Base-by-base conservation (phyloP, 2,329 filamentous ascomycete species). In the Aspergillus texensis region DNA sequence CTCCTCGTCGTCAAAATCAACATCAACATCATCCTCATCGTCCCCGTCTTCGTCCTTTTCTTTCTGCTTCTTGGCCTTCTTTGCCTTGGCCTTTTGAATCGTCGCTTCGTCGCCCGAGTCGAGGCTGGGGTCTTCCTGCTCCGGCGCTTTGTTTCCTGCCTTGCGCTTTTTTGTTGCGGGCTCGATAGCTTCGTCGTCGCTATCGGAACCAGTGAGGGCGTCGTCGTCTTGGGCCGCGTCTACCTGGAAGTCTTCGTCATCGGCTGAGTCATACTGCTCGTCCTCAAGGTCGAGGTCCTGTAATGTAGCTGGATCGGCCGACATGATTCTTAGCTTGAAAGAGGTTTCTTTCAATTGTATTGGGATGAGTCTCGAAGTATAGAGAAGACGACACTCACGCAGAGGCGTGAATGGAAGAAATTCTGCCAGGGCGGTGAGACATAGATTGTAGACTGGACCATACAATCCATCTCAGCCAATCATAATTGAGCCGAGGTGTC, bases 51-150 rank as follows among this genome's bases (percentile, higher is more conserved):
- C 59, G 58, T 72, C 76, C 57, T 72, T 75, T 48, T 72, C 71
- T 59, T 76, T 78, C 69, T 77, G 79, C 46, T 74, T 74, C 67
- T 79, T 83, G 61, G 72, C 62, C 62, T 72, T 75, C 67, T 72
- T 80, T 57, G 75, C 73, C 62, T 79, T 80, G 19, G 78, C 80
- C 65, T 82, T 84, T 60, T 76, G 76, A 48, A 87, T 85, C n/a
- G 83, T 86, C 9, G 77, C 81, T 68, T 87, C 85, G 67, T 87
- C 85, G 4, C 85, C 85, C 10, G 85, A 86, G 62, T 86, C 83
- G 4, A 86, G 72, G 43, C 80, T 82, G 6, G 75, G 74, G 11
- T 76, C 76, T n/a, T 73, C 70, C 4, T 65, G 66, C 6, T 61
- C 64, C 28, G 64, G 66, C 41, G 60, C 62, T 57, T 73, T 72